Evolutionary conservation across 1,139 yeast genomes (phyloP), one percentile per base, ranked within the genome.

Genomic region (Pichia sp.): DNA sequence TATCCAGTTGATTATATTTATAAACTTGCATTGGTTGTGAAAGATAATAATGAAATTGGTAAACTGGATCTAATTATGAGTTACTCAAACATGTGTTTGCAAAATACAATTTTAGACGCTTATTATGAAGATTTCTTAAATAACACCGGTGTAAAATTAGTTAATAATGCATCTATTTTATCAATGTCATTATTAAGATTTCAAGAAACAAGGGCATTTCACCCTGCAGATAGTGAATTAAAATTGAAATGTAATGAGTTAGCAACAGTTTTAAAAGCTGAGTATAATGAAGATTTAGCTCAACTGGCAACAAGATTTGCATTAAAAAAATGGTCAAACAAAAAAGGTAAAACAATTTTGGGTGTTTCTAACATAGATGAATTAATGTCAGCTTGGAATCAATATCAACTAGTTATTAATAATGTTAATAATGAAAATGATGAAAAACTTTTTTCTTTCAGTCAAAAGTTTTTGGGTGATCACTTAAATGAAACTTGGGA

Each of bases 161-260:
- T 91, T 27, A 68, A 84, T 65, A 88, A 87, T 64, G 97, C 95
- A 2, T 87, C 96, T 0, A 90, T 95, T 44, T 73, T 91, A 57
- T 82, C 93, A 55, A 91, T 91, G 98, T 87, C 96, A 2, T 69
- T 91, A 53, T 72, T 91, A 53, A 76, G 96, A 56, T 77, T 85
- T 0, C 81, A 75, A 29, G 71, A 74, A 29, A 87, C 96, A 1
- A 86, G 79, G 58, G 63, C 74, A 1, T 91, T 90, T 75, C 98
- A 91, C 64, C 97, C 97, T 0, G 95, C 89, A 1, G 69, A 83
- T 0, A 60, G 67, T n/a, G 77, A 66, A n/a, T 72, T 91, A 58
- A 83, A 79, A 57, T 67, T 70, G 1, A 72, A 72, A n/a, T 85
- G 86, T 8, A 67, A 72, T 25, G 67, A 73, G 16, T 76, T 86